Evolutionary conservation across 805 yeast species (phyloP).

Genomic region (Sugiyamaella qingdaonensis): DNA sequence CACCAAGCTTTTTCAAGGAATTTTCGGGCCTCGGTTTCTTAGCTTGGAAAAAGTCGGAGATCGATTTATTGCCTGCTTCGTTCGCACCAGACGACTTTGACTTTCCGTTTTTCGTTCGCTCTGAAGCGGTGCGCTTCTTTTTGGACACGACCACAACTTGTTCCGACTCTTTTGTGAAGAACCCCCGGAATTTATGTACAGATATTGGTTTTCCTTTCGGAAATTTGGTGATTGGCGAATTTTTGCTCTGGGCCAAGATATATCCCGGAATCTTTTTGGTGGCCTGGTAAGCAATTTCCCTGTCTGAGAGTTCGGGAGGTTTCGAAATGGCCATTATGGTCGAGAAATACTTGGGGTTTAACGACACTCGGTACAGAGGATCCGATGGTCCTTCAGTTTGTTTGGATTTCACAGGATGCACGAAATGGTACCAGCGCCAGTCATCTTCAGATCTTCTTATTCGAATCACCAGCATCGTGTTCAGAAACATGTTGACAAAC

Average conservation of each 20-base stretch:
- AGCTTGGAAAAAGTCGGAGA: neutral
- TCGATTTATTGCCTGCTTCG: neutral
- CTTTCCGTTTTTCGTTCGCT: neutral
- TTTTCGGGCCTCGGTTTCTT: neutral
- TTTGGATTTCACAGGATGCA: neutral
- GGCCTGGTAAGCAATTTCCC: neutral
- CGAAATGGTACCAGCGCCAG: neutral
- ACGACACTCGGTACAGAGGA: neutral
- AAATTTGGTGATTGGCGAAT: neutral
- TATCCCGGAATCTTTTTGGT: neutral
- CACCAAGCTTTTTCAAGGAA: neutral
- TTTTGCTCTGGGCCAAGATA: neutral
- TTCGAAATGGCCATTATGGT: neutral
- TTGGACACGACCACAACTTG: neutral
- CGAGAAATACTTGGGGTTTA: neutral
- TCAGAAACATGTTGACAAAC: constrained; percentile 7
- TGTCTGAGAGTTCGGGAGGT: neutral
- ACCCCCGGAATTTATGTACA: neutral
- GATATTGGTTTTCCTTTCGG: neutral
- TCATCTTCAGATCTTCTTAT: constrained; percentile 1
- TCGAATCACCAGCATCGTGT: constrained; percentile 3
- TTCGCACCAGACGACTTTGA: neutral
- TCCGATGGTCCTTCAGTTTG: neutral
- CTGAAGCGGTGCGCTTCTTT: neutral
- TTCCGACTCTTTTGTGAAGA: neutral